Base-by-base conservation (phyloP, 345 rosid species). In the Hibiscus syriacus region DNA sequence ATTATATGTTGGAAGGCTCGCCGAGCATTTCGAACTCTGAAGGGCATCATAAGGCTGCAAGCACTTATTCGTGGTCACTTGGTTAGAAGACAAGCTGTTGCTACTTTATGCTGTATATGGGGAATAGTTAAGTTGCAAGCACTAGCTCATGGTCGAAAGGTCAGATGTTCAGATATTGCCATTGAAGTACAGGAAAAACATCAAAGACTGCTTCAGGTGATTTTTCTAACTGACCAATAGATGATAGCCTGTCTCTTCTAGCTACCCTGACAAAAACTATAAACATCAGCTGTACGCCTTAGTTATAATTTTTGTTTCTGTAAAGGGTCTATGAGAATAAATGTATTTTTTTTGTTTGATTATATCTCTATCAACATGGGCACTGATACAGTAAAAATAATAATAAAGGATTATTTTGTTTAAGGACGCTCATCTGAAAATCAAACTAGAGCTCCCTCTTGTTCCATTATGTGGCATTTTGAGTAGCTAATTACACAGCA, bases 1-100 rank as follows among this genome's bases (percentile, higher is more conserved):
- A 5, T 68, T 39, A 16, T 61, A n/a, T 66, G 71, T 78, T 29
- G 55, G 66, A 79, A 92, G 96, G 94, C 94, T 63, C 87, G 81
- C 45, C 76, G 82, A 59, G 83, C 86, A 68, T 83, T 81, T 68
- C 64, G 71, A 65, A 79, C 71, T 14, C 85, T 86, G 48, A 84
- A 87, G 78, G 78, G 89, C 64, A 78, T 84, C 49, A 75, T 81
- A 68, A 86, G 80, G 80, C 67, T 92, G 70, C 98, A 92, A 77
- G 90, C 92, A 53, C 69, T 89, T 62, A 72, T 87, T 38, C 90
- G 88, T 71, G 98, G 98, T 50, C 90, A 75, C 80, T 72, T 92
- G 69, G 94, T 87, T 58, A 83, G 98, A 77, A 82, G 88, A 73
- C 92, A 92, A 80, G 98, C 98, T 66, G 74, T 84, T 83, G 89